phyloP scores from a whole-genome alignment of 306 rosid genomes.

The Castanea crenata region DNA sequence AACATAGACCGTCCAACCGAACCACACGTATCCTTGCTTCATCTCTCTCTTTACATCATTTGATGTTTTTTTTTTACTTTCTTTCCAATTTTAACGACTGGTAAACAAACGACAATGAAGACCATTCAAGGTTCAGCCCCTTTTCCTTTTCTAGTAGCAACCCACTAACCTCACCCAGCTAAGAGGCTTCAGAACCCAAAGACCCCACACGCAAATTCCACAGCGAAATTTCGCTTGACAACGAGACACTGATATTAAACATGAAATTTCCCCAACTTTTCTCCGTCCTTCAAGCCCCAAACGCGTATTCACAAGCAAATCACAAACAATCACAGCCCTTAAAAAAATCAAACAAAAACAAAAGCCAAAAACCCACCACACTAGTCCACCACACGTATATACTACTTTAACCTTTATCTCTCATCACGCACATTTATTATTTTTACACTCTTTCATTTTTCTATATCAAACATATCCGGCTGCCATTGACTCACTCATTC shows the following conservation, averaged over 20 bases:
- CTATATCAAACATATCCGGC: not conserved
- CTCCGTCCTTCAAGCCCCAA: not conserved
- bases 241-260: not conserved
- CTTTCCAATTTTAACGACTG: too few species aligned
- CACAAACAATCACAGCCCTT: not conserved
- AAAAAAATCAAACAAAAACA: not conserved
- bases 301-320: slow-evolving; percentile 18
- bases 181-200: not conserved
- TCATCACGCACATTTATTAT: not conserved
- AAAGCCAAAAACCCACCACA: not conserved
- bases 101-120: not conserved
- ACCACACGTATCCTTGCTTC: too few species aligned
- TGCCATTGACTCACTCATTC: slow-evolving; percentile 3
- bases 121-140: not conserved
- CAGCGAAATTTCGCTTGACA: slow-evolving; percentile 23
- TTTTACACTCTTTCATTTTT: too few species aligned
- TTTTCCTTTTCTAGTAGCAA: not conserved
- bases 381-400: not conserved
- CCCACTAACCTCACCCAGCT: not conserved
- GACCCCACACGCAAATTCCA: slow-evolving; percentile 41
- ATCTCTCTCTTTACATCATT: too few species aligned
- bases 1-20: too few species aligned
- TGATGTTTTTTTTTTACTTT: too few species aligned
- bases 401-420: not conserved
- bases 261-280: not conserved